Evolutionary conservation across 805 yeast species (phyloP), one percentile per base, ranked within the genome.

Genomic region (Teunomyces panamensis): DNA sequence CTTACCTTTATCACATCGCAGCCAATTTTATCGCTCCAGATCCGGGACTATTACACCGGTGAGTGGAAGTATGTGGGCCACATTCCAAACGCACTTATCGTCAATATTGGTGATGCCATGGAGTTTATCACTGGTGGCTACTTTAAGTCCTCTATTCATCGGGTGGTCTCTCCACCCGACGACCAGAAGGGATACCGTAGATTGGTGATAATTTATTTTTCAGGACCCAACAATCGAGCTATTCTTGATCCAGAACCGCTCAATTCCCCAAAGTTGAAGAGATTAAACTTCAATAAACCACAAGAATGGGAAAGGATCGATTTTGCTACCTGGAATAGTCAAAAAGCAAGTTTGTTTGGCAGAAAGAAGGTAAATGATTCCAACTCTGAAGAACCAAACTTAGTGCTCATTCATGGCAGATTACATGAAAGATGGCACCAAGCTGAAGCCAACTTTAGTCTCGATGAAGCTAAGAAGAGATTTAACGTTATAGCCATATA

Each of bases 281-380:
- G 41, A 6, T 47, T 53, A 43, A 54, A 54, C n/a, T 30, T 32
- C 37, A 44, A 26, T 20, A 60, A 58, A 30, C 65, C 64, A 1
- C 32, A 49, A 11, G 66, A 62, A 48, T 64, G 68, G 68, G 62
- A 62, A 9, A 56, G 53, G 39, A 64, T 64, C 27, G 54, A 59
- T 6, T 64, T 58, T 49, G 52, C 49, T 13, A 54, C 59, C 39
- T 63, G 68, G 68, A 61, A 73, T 46, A 70, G 69, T 16, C 78
- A 71, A 41, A 77, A 77, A 51, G 77, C 75, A 3, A 59, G 74
- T 36, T 63, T 74, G 17, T 75, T 76, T 55, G 79, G 79, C 20
- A 66, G 64, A 46, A 59, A 61, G 20, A 63, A 65, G 43, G 67
- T 70, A 39, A 69, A 71, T 44, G 64, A 62, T 45, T 47, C 53